phyloP scores from a whole-genome alignment of 2,329 filamentous ascomycete genomes.

The Talaromyces rugulosus region DNA sequence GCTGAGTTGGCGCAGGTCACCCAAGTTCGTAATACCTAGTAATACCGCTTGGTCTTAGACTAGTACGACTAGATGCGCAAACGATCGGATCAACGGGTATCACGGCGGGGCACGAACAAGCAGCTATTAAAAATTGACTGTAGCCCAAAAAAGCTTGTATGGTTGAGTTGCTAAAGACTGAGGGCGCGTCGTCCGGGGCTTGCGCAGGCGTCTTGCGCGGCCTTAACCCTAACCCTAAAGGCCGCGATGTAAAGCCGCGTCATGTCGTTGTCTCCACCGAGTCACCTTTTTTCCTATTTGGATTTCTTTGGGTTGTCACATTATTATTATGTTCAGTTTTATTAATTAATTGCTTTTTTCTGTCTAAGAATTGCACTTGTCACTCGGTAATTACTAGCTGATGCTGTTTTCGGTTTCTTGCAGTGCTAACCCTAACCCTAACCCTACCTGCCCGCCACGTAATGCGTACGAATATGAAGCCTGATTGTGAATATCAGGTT shows the following conservation, averaged over 20 bases:
- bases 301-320: background rate
- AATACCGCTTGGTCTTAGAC: background rate
- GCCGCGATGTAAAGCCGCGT: constrained; percentile 4
- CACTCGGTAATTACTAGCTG: background rate
- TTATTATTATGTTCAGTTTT: background rate
- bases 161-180: background rate
- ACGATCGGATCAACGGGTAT: background rate
- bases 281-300: background rate
- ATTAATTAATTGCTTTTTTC: background rate
- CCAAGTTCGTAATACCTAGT: background rate
- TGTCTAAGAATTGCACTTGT: background rate
- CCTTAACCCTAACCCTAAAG: background rate
- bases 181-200: background rate
- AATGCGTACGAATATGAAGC: background rate
- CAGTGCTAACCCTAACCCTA: background rate
- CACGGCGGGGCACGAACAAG: background rate
- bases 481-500: background rate
- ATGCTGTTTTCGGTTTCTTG: background rate
- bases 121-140: constrained; percentile 5
- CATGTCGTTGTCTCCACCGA: background rate
- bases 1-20: background rate
- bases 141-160: background rate
- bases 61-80: background rate
- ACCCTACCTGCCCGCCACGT: background rate
- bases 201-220: constrained; percentile 10